These are phyloP conservation scores for Gomphus sp. DNA, from an alignment of 1,284 basidiomycete species.

Conservation along the genomic window DNA sequence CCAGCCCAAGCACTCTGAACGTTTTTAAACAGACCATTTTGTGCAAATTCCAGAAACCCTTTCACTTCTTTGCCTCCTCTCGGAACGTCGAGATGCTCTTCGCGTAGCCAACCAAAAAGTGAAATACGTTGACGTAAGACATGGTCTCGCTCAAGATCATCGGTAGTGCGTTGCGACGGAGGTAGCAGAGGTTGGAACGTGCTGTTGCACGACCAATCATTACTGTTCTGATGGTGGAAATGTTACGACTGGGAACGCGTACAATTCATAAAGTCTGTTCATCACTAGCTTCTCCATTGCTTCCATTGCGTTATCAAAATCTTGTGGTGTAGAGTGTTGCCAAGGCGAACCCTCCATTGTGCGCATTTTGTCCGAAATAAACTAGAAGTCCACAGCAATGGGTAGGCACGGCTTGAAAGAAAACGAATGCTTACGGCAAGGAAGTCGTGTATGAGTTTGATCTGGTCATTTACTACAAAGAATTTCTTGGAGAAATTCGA, in stretches of 20 bases:
- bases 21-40: constrained; percentile 59
- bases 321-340: constrained; percentile 65
- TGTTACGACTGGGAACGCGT: constrained; percentile 18
- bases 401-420: constrained; percentile 2
- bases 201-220: constrained; percentile 29
- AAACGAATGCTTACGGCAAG: constrained; percentile 51
- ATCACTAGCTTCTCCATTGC: constrained; percentile 99
- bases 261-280: constrained; percentile 95
- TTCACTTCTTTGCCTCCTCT: constrained; percentile 36
- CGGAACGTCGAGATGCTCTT: constrained; percentile 83
- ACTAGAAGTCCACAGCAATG: constrained; percentile 37
- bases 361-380: constrained; percentile 84
- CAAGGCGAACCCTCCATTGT: constrained; percentile 62
- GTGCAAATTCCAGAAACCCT: constrained; percentile 90
- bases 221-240: constrained; percentile 1
- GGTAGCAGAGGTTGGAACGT: constrained; percentile 83
- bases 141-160: constrained; percentile 92
- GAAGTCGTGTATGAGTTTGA: constrained; percentile 91
- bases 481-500: constrained; percentile 86
- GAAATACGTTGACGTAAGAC: constrained; percentile 87
- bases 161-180: constrained; percentile 78
- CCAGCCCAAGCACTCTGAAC: not conserved
- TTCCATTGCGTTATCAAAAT: constrained; percentile 96
- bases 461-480: constrained; percentile 84
- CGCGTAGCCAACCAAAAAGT: constrained; percentile 86